Conservation (phyloP, 805 yeast species). For the Myxozyma neglecta region DNA sequence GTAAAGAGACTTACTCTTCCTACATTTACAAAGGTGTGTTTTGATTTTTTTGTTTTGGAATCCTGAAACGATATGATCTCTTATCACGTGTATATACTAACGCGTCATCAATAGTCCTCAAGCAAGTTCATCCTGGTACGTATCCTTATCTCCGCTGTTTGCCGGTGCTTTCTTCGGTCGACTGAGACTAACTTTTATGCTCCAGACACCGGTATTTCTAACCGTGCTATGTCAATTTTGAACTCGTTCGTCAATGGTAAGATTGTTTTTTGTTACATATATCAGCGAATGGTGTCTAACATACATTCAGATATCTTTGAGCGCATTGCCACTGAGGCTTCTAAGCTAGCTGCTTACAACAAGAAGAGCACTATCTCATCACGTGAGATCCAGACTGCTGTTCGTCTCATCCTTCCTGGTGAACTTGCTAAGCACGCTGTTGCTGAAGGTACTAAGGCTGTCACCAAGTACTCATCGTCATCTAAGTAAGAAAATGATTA, state of each 20-base stretch:
- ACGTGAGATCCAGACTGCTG: conserved; percentile 98
- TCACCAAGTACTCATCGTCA: conserved; percentile 34
- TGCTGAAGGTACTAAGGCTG: conserved; percentile 70
- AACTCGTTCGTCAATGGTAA: conserved; percentile 84
- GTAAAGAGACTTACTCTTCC: conserved; percentile 98
- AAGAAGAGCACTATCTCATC: conserved; percentile 97
- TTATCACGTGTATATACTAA: not conserved
- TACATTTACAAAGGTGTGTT: conserved; percentile 77
- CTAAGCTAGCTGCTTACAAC: conserved; percentile 98
- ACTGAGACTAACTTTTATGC: not conserved
- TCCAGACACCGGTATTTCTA: conserved; percentile 89
- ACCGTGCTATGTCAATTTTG: conserved; percentile 97
- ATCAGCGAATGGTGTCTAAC: not conserved
- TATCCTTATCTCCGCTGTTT: not conserved
- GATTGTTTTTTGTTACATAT: not conserved
- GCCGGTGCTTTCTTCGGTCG: not conserved
- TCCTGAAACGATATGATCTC: not conserved
- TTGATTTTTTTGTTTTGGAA: not conserved
- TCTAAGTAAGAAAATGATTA: conserved; percentile 3
- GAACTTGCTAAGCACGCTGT: conserved; percentile 98
- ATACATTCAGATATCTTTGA: conserved; percentile 79
- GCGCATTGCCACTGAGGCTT: conserved; percentile 97
- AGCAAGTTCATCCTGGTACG: conserved; percentile 91
- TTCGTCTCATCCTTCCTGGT: conserved; percentile 96
- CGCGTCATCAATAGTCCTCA: conserved; percentile 56